These are phyloP conservation scores for Golubevia sp. DNA, from an alignment of 1,284 basidiomycete species.

Conservation along the genomic window DNA sequence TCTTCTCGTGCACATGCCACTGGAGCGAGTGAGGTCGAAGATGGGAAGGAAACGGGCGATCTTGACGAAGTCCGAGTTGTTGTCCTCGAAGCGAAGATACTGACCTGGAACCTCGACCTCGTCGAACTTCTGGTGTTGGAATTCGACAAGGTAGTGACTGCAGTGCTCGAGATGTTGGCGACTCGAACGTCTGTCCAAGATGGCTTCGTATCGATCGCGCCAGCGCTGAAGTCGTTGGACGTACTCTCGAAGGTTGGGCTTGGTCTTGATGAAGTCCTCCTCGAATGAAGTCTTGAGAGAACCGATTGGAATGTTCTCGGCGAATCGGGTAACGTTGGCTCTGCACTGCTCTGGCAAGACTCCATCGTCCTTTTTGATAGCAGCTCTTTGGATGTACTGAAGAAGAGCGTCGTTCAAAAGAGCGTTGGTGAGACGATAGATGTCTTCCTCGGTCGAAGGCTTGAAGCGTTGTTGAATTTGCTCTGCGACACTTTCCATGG, in stretches of 20 bases:
- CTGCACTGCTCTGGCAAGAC: constrained; percentile 69
- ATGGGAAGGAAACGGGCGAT: constrained; percentile 89
- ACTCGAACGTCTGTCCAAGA: constrained; percentile 80
- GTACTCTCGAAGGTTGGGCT: constrained; percentile 83
- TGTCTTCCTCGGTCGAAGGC: constrained; percentile 87
- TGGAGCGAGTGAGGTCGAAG: constrained; percentile 82
- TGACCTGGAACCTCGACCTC: constrained; percentile 98
- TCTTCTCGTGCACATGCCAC: constrained; percentile 85
- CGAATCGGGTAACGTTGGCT: constrained; percentile 73
- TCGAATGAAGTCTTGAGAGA: constrained; percentile 77
- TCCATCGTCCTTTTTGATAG: constrained; percentile 71
- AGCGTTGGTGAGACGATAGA: constrained; percentile 87
- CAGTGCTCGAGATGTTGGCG: constrained; percentile 85
- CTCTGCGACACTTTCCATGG: constrained; percentile 96
- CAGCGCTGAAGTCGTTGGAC: constrained; percentile 86
- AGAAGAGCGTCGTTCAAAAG: constrained; percentile 71
- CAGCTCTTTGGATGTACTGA: constrained; percentile 57
- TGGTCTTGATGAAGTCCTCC: constrained; percentile 83
- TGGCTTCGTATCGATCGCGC: constrained; percentile 88
- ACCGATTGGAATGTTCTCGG: constrained; percentile 65
- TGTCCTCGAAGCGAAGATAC: constrained; percentile 83
- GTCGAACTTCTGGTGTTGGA: constrained; percentile 96
- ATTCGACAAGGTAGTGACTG: constrained; percentile 94
- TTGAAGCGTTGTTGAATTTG: constrained; percentile 93
- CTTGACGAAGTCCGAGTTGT: constrained; percentile 85